Evolutionary conservation across 1,284 basidiomycete species (phyloP).

Genomic region (Trametes pubescens): DNA sequence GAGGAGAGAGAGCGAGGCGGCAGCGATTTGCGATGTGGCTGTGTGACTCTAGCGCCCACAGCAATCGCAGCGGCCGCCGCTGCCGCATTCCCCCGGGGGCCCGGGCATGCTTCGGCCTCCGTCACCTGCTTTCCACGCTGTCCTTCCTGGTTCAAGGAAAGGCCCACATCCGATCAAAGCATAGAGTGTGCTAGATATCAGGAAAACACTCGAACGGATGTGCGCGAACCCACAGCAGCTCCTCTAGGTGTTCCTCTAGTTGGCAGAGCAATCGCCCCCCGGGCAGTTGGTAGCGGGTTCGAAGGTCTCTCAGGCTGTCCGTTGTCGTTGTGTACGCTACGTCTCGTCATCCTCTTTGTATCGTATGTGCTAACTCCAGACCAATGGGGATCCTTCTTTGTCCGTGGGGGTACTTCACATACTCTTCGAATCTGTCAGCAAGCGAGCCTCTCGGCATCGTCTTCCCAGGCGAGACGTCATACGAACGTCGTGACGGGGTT

Average conservation of each 20-base stretch:
- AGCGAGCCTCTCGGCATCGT: conserved; percentile 54
- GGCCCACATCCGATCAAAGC: no score
- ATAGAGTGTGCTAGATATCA: no score
- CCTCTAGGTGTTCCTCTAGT: no score
- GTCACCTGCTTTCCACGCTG: no score
- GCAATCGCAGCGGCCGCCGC: no score
- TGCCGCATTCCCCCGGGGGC: no score
- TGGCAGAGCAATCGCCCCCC: no score
- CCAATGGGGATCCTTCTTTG: conserved; percentile 62
- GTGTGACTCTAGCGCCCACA: no score
- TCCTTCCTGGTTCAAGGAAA: no score
- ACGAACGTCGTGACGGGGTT: conserved; percentile 42
- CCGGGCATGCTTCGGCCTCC: no score
- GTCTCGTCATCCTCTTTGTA: background rate
- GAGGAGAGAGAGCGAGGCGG: no score
- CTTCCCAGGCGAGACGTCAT: conserved; percentile 54
- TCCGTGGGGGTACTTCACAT: conserved; percentile 45
- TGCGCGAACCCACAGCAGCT: conserved; percentile 17
- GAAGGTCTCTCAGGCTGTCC: conserved; percentile 43
- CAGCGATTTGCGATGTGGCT: no score
- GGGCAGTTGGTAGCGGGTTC: conserved; percentile 49
- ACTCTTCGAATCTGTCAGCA: conserved; percentile 37
- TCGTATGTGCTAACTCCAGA: background rate
- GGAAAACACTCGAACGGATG: background rate
- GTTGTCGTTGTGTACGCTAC: conserved; percentile 54